Evolutionary conservation across 768 basidiomycete species (phyloP).

Genomic region (Pulveroboletus frians): DNA sequence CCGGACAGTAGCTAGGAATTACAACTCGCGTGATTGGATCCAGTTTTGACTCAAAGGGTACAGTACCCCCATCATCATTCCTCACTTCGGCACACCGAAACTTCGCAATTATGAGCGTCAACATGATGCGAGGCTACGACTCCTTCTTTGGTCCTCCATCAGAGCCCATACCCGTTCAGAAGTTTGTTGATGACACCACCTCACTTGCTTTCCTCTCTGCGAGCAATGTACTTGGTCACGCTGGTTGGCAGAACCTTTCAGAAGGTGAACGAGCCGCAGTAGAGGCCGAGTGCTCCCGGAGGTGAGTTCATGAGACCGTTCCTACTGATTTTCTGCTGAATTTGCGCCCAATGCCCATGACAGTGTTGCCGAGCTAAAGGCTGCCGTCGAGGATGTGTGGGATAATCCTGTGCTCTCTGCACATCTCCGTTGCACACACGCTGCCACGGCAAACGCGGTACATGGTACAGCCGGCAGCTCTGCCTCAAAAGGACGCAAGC

Average conservation of each 20-base stretch:
- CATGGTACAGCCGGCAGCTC: constrained; percentile 33
- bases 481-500: constrained; percentile 27
- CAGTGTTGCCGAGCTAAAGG: constrained; percentile 51
- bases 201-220: constrained; percentile 7
- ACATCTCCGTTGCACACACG: constrained; percentile 51
- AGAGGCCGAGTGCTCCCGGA: constrained; percentile 37
- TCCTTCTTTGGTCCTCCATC: constrained; percentile 64
- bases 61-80: not conserved
- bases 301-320: constrained; percentile 25
- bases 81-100: not conserved
- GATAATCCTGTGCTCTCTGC: constrained; percentile 53
- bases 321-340: not conserved
- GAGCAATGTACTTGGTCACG: constrained; percentile 9
- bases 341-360: not conserved
- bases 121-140: constrained; percentile 35
- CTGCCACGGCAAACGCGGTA: constrained; percentile 38
- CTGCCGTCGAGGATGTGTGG: constrained; percentile 43
- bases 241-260: constrained; percentile 22
- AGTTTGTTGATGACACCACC: constrained; percentile 38
- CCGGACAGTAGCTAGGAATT: too few species aligned
- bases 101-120: constrained; percentile 11
- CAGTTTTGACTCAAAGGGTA: not conserved
- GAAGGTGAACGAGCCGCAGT: constrained; percentile 28
- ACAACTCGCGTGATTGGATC: too few species aligned
- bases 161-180: constrained; percentile 43